Conservation (phyloP, 2,329 filamentous ascomycete species). For the Aschersonia sp. region DNA sequence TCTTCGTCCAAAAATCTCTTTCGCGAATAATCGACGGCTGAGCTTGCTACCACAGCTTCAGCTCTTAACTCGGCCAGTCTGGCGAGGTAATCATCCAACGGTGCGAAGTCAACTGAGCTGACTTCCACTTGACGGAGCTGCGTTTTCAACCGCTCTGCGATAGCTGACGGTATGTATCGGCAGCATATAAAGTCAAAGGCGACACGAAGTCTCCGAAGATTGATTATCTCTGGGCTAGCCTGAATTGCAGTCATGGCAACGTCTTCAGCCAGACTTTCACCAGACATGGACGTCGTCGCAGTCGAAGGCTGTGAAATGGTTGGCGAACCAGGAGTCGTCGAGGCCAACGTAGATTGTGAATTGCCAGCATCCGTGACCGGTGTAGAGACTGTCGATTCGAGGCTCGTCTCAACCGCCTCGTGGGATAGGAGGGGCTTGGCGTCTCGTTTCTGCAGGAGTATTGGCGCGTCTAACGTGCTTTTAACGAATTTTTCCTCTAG, state of each 20-base stretch:
- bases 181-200: constrained; percentile 51
- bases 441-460: constrained; percentile 52
- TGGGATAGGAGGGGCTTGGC: constrained; percentile 14
- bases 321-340: constrained; percentile 18
- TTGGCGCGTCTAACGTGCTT: constrained; percentile 60
- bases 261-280: constrained; percentile 16
- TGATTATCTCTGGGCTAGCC: constrained; percentile 32
- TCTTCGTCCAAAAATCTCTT: constrained; percentile 57
- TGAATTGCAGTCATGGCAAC: constrained; percentile 25
- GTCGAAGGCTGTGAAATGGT: constrained; percentile 27
- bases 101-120: constrained; percentile 45
- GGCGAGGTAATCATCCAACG: constrained; percentile 56
- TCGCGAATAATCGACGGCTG: constrained; percentile 53
- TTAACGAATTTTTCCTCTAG: constrained; percentile 78
- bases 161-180: constrained; percentile 38
- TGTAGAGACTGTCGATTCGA: constrained; percentile 9
- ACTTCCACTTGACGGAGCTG: constrained; percentile 20
- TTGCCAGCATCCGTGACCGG: constrained; percentile 16
- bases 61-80: constrained; percentile 52
- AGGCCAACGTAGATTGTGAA: constrained; percentile 26
- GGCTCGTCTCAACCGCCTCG: constrained; percentile 3
- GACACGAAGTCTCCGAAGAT: constrained; percentile 49
- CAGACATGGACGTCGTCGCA: constrained; percentile 27
- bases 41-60: constrained; percentile 56
- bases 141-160: constrained; percentile 26